A percentile compares a stretch with the other conserved stretches of the same genome.
Conservation (phyloP, 2,329 filamentous ascomycete genomes). For the Alternaria panax region DNA sequence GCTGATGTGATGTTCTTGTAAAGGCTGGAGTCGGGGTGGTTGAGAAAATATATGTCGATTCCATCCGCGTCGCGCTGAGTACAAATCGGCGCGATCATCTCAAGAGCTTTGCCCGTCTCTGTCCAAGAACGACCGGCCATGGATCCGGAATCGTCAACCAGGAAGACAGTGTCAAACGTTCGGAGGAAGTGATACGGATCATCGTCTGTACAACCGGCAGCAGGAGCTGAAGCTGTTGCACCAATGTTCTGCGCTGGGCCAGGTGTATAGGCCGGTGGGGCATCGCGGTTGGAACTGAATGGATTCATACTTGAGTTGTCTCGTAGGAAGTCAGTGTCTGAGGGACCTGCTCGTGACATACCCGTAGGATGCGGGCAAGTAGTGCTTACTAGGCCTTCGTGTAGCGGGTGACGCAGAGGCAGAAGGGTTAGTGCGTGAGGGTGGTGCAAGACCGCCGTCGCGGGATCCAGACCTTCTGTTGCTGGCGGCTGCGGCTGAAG, state of each 20-base stretch:
- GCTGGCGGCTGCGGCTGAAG: slow-evolving; percentile 7
- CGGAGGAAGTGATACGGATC: slow-evolving; percentile 78
- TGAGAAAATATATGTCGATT: slow-evolving; percentile 91
- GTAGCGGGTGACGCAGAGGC: slow-evolving; percentile 41
- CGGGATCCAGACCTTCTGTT: slow-evolving; percentile 18
- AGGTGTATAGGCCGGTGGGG: slow-evolving; percentile 54
- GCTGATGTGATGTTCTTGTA: slow-evolving; percentile 71
- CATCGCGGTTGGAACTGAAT: slow-evolving; percentile 44
- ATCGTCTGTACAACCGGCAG: slow-evolving; percentile 21
- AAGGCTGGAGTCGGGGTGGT: slow-evolving; percentile 66
- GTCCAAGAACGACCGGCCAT: slow-evolving; percentile 82
- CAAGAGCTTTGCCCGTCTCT: slow-evolving; percentile 74
- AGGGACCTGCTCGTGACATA: background rate
- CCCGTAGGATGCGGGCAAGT: background rate
- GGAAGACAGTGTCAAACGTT: slow-evolving; percentile 84
- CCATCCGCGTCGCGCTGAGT: slow-evolving; percentile 81
- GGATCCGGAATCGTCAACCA: slow-evolving; percentile 90
- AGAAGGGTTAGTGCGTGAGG: slow-evolving; percentile 26
- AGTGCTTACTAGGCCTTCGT: slow-evolving; percentile 49
- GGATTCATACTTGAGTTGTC: slow-evolving; percentile 40
- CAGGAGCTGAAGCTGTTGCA: slow-evolving; percentile 5
- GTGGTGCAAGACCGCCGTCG: slow-evolving; percentile 27
- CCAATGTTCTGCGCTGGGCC: slow-evolving; percentile 22
- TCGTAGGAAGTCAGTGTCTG: slow-evolving; percentile 17
- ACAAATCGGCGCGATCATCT: slow-evolving; percentile 81